Evolutionary conservation across 2,329 filamentous ascomycete genomes (phyloP).

Genomic region (Dactylellina parvicollis): DNA sequence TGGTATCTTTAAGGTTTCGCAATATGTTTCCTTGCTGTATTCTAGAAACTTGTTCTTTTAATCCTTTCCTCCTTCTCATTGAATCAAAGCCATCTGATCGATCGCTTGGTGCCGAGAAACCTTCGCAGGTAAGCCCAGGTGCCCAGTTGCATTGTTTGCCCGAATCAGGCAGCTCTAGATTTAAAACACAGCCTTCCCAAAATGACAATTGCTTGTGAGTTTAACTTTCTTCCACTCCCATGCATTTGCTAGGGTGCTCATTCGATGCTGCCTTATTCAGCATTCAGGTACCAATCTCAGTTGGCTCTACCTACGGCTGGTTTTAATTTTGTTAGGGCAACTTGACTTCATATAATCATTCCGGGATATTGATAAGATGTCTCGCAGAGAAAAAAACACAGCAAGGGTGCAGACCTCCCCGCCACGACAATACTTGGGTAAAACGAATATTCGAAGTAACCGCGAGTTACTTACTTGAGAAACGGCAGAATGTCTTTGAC

Average conservation of each 20-base stretch:
- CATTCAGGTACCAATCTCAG: background rate
- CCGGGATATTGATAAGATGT: conserved; percentile 19
- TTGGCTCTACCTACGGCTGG: background rate
- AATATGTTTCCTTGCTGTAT: background rate
- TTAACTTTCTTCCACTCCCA: too few relatives aligned
- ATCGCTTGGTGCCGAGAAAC: too few relatives aligned
- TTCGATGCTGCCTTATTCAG: conserved; percentile 17
- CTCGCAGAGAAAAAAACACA: conserved; percentile 1
- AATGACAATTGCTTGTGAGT: background rate
- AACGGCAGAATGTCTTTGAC: background rate
- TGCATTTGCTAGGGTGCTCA: too few relatives aligned
- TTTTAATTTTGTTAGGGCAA: background rate
- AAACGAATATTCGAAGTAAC: too few relatives aligned
- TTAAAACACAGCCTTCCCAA: conserved; percentile 40
- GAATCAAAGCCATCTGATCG: background rate
- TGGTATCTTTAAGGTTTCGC: too few relatives aligned
- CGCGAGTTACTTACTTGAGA: too few relatives aligned
- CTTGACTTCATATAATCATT: background rate
- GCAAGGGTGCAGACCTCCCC: too few relatives aligned
- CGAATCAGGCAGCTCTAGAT: conserved; percentile 38
- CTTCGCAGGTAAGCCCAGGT: background rate
- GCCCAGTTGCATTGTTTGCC: too few relatives aligned
- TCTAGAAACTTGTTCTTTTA: conserved; percentile 11
- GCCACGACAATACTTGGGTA: too few relatives aligned
- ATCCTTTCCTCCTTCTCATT: background rate